These are phyloP conservation scores for Starmerella tilneyi DNA, from an alignment of 805 yeast species.

Conservation along the genomic window DNA sequence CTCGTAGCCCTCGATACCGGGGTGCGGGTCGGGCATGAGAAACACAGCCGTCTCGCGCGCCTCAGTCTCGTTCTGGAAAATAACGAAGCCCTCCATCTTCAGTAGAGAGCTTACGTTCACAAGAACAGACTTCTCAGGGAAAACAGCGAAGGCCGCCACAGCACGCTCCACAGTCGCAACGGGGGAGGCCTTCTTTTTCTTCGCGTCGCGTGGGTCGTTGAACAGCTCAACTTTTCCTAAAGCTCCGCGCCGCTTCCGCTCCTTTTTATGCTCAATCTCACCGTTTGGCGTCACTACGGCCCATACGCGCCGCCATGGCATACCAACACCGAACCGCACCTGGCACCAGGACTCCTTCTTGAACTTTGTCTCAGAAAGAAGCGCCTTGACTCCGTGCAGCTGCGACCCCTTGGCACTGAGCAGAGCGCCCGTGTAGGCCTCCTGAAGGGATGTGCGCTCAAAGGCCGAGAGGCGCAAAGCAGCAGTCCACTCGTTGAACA, in stretches of 20 bases:
- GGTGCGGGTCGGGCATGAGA: constrained; percentile 74
- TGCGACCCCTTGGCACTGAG: constrained; percentile 83
- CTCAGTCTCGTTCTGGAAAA: constrained; percentile 34
- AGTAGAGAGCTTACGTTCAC: constrained; percentile 82
- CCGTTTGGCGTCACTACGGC: constrained; percentile 63
- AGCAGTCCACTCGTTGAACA: constrained; percentile 66
- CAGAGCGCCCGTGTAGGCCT: constrained; percentile 92
- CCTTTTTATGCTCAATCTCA: constrained; percentile 36
- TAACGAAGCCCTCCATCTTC: constrained; percentile 73
- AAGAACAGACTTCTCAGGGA: constrained; percentile 71
- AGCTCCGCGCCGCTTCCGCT: constrained; percentile 32
- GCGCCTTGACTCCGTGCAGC: constrained; percentile 73
- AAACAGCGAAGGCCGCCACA: constrained; percentile 72
- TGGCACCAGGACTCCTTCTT: constrained; percentile 90
- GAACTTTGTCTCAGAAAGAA: constrained; percentile 74
- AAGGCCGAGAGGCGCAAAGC: constrained; percentile 71
- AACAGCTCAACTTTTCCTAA: constrained; percentile 66
- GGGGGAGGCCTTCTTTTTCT: constrained; percentile 42
- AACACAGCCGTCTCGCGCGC: constrained; percentile 49
- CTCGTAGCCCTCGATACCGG: constrained; percentile 73
- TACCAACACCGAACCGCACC: constrained; percentile 90
- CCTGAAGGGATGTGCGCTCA: constrained; percentile 77
- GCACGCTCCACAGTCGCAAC: constrained; percentile 73
- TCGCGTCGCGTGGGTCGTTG: constrained; percentile 59
- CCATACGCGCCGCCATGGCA: constrained; percentile 94